Base-by-base conservation (phyloP, 2,329 filamentous ascomycete species). In the Trichoderma citrinoviride region DNA sequence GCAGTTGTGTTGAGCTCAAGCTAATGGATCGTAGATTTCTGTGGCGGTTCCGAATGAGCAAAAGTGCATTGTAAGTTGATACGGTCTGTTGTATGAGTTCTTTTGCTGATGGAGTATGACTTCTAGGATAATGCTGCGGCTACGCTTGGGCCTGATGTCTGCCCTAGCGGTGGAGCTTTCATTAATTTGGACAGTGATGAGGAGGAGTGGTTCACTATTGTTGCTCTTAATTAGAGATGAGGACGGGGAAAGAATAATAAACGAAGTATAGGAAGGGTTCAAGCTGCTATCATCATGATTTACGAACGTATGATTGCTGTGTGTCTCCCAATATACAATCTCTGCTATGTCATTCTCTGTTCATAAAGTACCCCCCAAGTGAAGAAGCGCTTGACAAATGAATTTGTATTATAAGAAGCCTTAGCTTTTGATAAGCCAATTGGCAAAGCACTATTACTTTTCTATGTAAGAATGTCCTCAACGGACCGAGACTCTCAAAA, bases 161-260 rank as follows among this genome's bases (percentile, higher is more conserved):
- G 50, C 12, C 50, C 50, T 7, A 53, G 50, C 37, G 50, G 50
- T 23, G 50, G 50, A 5, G 50, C 50, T 12, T 53, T 53, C 19
- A 37, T 53, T 3, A 29, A 53, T 12, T 10, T 53, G 3, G 29
- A 53, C 29, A 53, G 27, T 19, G 10, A 29, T 14, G 27, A 37
- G 29, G 50, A 53, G 50, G 50, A 53, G 14, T 53, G 50, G 50
- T 53, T 53, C 29, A 37, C 50, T 1, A 53, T 53, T 40, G 29
- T 37, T 21, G 50, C 50, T 40, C 50, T 53, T 7, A 19, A 53
- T n/a, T 53, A 17, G 37, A 25, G n/a, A 29, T 50, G 4, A 7
- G 25, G 23, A n/a, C 7, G 5, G 3, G 29, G 47, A 17, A 29
- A 14, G 10, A 50, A 29, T 7, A 23, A 29, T 29, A 15, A 50